phyloP scores from a whole-genome alignment of 805 yeast genomes.

The Ogataea sp. region DNA sequence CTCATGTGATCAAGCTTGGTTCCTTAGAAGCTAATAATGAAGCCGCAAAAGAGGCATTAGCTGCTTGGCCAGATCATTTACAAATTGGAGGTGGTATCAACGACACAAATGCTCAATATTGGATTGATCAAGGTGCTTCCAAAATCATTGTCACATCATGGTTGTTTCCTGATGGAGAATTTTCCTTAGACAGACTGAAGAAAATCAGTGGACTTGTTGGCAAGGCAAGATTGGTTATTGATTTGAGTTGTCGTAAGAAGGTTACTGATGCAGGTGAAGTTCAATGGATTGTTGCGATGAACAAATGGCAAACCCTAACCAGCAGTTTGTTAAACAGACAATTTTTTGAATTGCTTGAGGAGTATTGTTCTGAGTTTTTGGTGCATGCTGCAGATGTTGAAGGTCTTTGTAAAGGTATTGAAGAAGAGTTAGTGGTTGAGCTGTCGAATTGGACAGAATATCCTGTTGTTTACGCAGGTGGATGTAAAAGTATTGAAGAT shows the following conservation, averaged over 20 bases:
- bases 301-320: slow-evolving; percentile 93
- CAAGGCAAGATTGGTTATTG: slow-evolving; percentile 65
- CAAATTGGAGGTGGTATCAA: slow-evolving; percentile 95
- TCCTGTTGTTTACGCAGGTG: slow-evolving; percentile 93
- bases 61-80: slow-evolving; percentile 61
- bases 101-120: slow-evolving; percentile 57
- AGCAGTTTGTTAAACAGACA: slow-evolving; percentile 44
- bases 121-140: slow-evolving; percentile 76
- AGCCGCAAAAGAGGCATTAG: slow-evolving; percentile 73
- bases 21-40: slow-evolving; percentile 63
- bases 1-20: slow-evolving; percentile 93
- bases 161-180: slow-evolving; percentile 63
- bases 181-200: slow-evolving; percentile 43
- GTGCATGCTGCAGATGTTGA: slow-evolving; percentile 99
- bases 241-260: slow-evolving; percentile 69
- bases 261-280: slow-evolving; percentile 16
- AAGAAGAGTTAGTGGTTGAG: slow-evolving; percentile 60
- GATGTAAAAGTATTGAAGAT: slow-evolving; percentile 73
- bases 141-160: slow-evolving; percentile 92
- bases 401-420: slow-evolving; percentile 92
- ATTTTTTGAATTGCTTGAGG: slow-evolving; percentile 44
- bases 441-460: slow-evolving; percentile 74
- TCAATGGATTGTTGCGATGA: slow-evolving; percentile 93
- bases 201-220: slow-evolving; percentile 52
- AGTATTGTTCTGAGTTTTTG: slow-evolving; percentile 77